phyloP scores from a whole-genome alignment of 768 basidiomycete species.

The Boletus reticuloceps region DNA sequence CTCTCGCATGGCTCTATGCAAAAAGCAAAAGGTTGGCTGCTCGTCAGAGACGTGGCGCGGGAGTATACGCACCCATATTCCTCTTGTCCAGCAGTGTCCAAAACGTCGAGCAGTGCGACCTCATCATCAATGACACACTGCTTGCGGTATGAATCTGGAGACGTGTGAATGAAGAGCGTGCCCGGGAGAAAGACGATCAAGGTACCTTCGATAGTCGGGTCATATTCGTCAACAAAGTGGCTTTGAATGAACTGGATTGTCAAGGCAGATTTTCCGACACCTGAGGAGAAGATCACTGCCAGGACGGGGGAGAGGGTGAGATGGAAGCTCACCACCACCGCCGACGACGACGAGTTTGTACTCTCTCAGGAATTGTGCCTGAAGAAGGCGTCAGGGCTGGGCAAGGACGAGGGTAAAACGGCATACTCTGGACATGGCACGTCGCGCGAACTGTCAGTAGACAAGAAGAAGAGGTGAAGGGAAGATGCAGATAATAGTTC shows the following conservation, averaged over 20 bases:
- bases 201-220: constrained; percentile 91
- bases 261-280: constrained; percentile 79
- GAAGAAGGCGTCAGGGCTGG: constrained; percentile 2
- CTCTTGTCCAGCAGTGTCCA: constrained; percentile 97
- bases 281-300: constrained; percentile 12
- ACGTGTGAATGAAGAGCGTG: neutral
- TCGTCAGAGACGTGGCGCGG: neutral
- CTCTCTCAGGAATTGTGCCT: constrained; percentile 91
- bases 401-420: neutral
- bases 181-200: constrained; percentile 6
- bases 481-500: constrained; percentile 10
- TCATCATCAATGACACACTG: constrained; percentile 98
- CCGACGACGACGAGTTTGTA: constrained; percentile 99
- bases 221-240: constrained; percentile 89
- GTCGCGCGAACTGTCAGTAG: constrained; percentile 1
- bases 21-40: neutral
- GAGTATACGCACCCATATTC: constrained; percentile 80
- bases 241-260: constrained; percentile 99
- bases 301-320: constrained; percentile 27
- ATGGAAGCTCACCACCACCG: constrained; percentile 76
- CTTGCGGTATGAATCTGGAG: constrained; percentile 89
- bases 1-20: constrained; percentile 89
- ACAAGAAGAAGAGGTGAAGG: neutral
- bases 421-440: constrained; percentile 32
- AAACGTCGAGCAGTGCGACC: constrained; percentile 93